Evolutionary conservation across 352 stramenopile species (phyloP), one percentile per base, ranked within the genome.

Genomic region (Phytophthora lateralis): DNA sequence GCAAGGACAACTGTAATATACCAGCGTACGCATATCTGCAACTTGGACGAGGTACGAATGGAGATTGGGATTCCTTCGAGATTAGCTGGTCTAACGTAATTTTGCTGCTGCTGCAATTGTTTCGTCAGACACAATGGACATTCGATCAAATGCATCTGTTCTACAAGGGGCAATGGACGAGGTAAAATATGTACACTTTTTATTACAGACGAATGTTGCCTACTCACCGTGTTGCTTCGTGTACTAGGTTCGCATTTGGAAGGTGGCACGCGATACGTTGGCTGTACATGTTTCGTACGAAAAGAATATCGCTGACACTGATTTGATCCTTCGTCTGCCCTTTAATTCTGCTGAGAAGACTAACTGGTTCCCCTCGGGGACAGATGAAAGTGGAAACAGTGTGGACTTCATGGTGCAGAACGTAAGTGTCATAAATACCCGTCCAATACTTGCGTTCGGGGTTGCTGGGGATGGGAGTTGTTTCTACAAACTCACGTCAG

Each of bases 91-190:
- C 21, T 42, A 18, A 20, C 2, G 15, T 20, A 11, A 8, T 11
- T 15, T 0, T 42, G n/a, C 15, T 20, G 14, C 32, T 32, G 8
- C 27, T 32, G 15, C n/a, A 39, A 8, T 42, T 42, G 37, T 7
- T 42, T 12, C 14, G n/a, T 42, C 12, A 73, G 69, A 75, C 52
- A 55, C 65, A 15, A 63, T 79, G 21, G 42, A 24, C 0, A 44
- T 75, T 39, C 24, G 54, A 32, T 26, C 42, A 12, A 48, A 54
- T 8, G 56, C 60, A 7, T 47, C 52, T n/a, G 24, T 50, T 8
- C 77, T 85, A 17, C 39, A 48, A 17, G 78, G 78, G 5, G 43
- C 42, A 15, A 72, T 88, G 38, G 78, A 88, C 42, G 79, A 86
- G 54, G 78, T 85, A 71, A 4, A 4, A n/a, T 9, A 9, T 15